These are phyloP conservation scores for Aspergillus sergii DNA, from an alignment of 2,329 filamentous ascomycete genomes.

Conservation along the genomic window DNA sequence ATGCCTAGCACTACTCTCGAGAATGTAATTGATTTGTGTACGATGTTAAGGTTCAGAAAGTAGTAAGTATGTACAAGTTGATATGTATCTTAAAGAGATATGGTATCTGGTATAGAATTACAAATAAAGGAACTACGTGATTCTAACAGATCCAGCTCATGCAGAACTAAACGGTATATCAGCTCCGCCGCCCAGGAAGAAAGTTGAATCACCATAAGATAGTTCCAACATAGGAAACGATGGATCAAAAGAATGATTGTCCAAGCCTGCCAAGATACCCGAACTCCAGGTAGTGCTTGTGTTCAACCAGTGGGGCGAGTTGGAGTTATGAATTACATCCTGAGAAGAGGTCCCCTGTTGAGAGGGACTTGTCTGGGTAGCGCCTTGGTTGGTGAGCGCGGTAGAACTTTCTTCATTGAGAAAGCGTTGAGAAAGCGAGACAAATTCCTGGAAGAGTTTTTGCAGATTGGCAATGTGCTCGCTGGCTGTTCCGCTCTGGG, in stretches of 20 bases:
- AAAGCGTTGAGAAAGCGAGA: constrained; percentile 15
- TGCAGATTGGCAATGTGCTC: constrained; percentile 18
- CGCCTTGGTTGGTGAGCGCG: neutral
- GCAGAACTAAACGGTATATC: neutral
- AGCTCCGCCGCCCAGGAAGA: neutral
- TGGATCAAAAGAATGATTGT: neutral
- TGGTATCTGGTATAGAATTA: neutral
- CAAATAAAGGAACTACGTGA: neutral
- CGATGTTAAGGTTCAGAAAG: too few species aligned
- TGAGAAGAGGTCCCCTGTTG: neutral
- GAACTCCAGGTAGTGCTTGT: neutral
- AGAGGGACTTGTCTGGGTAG: neutral
- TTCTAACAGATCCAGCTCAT: neutral
- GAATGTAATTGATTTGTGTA: neutral
- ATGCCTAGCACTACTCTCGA: too few species aligned
- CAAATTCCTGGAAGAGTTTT: constrained; percentile 20
- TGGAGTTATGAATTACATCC: neutral
- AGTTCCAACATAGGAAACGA: neutral
- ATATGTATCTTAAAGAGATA: neutral
- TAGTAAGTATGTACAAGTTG: neutral
- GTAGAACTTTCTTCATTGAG: neutral
- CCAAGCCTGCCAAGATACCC: neutral
- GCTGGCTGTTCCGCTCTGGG: constrained; percentile 18
- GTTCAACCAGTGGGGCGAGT: neutral
- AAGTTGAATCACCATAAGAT: neutral